Conservation (phyloP, 2,329 filamentous ascomycete genomes). For the Sporothrix curviconia region DNA sequence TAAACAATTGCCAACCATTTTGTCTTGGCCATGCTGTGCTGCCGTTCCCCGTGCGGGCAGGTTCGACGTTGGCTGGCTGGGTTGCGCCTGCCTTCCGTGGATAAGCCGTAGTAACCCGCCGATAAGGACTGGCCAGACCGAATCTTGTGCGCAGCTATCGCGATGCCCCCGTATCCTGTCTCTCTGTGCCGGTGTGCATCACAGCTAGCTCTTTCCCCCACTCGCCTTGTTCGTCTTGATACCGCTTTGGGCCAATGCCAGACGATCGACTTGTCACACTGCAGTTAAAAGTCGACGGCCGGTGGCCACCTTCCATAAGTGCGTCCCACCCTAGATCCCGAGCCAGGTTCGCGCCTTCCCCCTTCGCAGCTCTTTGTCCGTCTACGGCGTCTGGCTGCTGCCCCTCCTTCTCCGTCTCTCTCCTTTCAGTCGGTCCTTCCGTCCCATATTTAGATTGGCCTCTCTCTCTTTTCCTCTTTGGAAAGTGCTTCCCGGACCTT, state of each 20-base stretch:
- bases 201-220: neutral
- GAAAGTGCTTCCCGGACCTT: neutral
- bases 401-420: neutral
- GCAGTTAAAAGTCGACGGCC: neutral
- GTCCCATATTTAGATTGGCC: slow-evolving; percentile 3
- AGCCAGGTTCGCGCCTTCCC: neutral
- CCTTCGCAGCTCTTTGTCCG: slow-evolving; percentile 3
- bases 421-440: neutral
- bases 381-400: neutral
- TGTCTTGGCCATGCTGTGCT: no score
- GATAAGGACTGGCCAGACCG: neutral
- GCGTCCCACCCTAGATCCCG: neutral
- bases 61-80: no score
- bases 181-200: neutral
- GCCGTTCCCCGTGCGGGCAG: no score
- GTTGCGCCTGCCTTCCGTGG: neutral
- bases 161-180: no score
- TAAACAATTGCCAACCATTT: neutral
- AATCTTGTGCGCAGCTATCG: neutral
- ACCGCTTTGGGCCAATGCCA: neutral
- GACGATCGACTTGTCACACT: slow-evolving; percentile 4
- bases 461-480: neutral
- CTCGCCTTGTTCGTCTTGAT: neutral
- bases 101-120: slow-evolving; percentile 8
- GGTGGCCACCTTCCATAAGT: neutral